A percentile compares a stretch with the other conserved stretches of the same genome.
These are phyloP conservation scores for Amylocarpus encephaloides DNA, from an alignment of 2,329 filamentous ascomycete species.

Conservation along the genomic window DNA sequence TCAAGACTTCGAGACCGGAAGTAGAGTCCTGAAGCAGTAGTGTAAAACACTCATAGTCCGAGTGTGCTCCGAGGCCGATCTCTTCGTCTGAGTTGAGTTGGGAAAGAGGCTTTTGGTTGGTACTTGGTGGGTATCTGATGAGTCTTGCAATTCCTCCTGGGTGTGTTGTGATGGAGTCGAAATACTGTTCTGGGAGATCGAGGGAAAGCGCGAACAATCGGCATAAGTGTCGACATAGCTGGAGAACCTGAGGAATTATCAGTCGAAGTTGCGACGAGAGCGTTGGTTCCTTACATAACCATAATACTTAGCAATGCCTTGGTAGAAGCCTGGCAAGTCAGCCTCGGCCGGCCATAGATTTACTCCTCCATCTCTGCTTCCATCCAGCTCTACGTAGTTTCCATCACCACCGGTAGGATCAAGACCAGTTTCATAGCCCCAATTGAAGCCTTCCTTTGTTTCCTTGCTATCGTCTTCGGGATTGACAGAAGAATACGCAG, in stretches of 20 bases:
- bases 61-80: constrained; percentile 41
- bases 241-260: constrained; percentile 17
- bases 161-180: constrained; percentile 36
- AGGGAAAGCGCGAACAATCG: constrained; percentile 36
- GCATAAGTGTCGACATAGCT: constrained; percentile 35
- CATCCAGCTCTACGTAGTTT: constrained; percentile 30
- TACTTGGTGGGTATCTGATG: constrained; percentile 44
- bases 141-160: constrained; percentile 40
- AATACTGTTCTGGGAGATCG: constrained; percentile 38
- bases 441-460: constrained; percentile 39
- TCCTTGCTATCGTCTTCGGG: constrained; percentile 38
- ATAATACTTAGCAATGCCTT: constrained; percentile 28
- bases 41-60: constrained; percentile 51
- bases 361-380: constrained; percentile 17
- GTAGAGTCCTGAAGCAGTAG: constrained; percentile 46
- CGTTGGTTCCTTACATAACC: constrained; percentile 14
- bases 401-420: constrained; percentile 29
- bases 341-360: constrained; percentile 28
- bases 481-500: constrained; percentile 41
- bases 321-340: constrained; percentile 27
- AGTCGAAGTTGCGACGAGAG: background rate
- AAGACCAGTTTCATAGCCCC: constrained; percentile 29
- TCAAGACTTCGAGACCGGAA: constrained; percentile 46
- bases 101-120: constrained; percentile 23
- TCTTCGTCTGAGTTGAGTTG: constrained; percentile 26